Evolutionary conservation across 192 early-diverging fungal species (phyloP).

Genomic region (Haplosporangium gracile): DNA sequence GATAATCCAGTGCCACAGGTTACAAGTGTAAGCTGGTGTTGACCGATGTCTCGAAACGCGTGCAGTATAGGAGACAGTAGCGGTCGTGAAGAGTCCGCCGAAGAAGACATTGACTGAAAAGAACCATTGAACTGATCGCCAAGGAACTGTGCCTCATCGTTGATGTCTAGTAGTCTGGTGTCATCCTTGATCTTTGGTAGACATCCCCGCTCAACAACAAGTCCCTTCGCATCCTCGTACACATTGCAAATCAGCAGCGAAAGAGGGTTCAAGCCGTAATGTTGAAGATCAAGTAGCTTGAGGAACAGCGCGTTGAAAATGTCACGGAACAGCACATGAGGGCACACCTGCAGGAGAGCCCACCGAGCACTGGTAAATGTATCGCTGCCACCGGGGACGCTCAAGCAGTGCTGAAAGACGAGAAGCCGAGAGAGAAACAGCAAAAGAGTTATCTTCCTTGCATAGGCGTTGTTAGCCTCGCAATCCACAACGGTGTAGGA

Average conservation of each 20-base stretch:
- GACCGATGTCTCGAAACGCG: no score
- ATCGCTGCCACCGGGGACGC: no score
- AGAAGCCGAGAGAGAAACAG: slow-evolving; percentile 25
- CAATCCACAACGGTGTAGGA: no score
- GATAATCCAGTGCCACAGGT: no score
- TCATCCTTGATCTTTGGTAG: slow-evolving; percentile 7
- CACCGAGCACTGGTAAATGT: slow-evolving; percentile 15
- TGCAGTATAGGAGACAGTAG: no score
- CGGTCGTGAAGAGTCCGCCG: no score
- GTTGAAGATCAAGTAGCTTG: no score
- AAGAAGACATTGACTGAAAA: slow-evolving; percentile 32
- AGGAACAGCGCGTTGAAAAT: slow-evolving; percentile 1
- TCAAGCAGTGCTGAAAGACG: slow-evolving; percentile 23
- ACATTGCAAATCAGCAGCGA: no score
- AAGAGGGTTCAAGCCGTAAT: neutral
- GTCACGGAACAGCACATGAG: slow-evolving; percentile 15
- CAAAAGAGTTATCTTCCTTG: slow-evolving; percentile 8
- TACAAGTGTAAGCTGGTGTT: no score
- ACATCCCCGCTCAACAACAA: neutral
- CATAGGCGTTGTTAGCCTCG: slow-evolving; percentile 8
- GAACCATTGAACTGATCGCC: slow-evolving; percentile 31
- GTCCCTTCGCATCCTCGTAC: neutral
- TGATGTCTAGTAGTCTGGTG: slow-evolving; percentile 29
- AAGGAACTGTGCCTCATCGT: slow-evolving; percentile 43
- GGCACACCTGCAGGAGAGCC: slow-evolving; percentile 28